A percentile compares a stretch with the other conserved stretches of the same genome.
These are phyloP conservation scores for Sporobolomyces phaffii DNA, from an alignment of 768 basidiomycete genomes.

Conservation along the genomic window DNA sequence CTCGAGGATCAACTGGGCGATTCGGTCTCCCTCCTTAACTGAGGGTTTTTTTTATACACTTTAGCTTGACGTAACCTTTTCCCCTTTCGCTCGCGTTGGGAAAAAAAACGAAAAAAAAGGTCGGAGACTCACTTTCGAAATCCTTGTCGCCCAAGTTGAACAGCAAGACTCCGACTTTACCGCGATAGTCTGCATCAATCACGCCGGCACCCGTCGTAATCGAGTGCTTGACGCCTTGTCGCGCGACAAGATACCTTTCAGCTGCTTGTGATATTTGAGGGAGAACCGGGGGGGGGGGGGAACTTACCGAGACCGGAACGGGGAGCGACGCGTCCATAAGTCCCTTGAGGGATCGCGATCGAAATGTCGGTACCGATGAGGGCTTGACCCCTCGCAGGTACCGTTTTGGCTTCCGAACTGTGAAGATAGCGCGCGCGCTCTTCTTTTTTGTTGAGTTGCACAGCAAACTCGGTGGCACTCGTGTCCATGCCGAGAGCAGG, in stretches of 20 bases:
- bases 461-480: no score
- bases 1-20: conserved; percentile 92
- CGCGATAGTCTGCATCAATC: conserved; percentile 92
- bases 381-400: conserved; percentile 87
- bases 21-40: conserved; percentile 91
- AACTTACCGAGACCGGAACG: conserved; percentile 83
- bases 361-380: conserved; percentile 85
- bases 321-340: conserved; percentile 94
- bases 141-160: conserved; percentile 88
- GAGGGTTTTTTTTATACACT: neutral
- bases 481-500: no score
- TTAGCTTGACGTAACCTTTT: no score
- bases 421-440: neutral
- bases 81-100: neutral
- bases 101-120: neutral
- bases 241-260: neutral
- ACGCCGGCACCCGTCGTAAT: conserved; percentile 98
- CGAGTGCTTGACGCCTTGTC: conserved; percentile 85
- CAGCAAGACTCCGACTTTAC: conserved; percentile 78
- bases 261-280: neutral
- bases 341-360: conserved; percentile 84
- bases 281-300: neutral
- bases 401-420: conserved; percentile 75
- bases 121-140: conserved; percentile 61
- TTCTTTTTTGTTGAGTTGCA: no score